Evolutionary conservation across 2,329 filamentous ascomycete species (phyloP), one percentile per base, ranked within the genome.

Genomic region (Seiridium unicorne): DNA sequence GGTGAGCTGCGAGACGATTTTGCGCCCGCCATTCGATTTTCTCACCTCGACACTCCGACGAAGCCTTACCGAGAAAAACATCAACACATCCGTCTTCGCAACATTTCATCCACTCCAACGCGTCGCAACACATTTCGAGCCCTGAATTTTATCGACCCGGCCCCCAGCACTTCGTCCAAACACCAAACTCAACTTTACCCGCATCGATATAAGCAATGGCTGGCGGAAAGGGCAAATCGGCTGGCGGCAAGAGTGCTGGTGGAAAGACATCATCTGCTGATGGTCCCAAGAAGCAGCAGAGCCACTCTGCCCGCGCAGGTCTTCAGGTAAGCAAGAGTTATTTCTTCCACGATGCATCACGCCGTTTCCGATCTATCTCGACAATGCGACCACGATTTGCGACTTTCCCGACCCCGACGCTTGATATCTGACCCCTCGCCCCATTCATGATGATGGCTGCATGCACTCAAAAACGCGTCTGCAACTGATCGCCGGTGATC

Each of bases 241-340:
- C 89, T 69, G 93, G 93, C 71, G 93, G 93, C 74, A 97, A 73
- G 71, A 73, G 71, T 59, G 72, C 71, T 5, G 72, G 72, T 59
- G 72, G 72, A 54, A 74, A 74, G 70, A 73, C 71, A 44, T 70
- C 68, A 13, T 64, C 68, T 66, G 86, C 84, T 71, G 89, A 88
- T 67, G 85, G 84, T 59, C 81, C 88, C 75, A 91, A 91, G 82
- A 97, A 97, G 83, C 89, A 91, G 74, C 91, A 96, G 81, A 96
- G 95, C 81, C 93, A 97, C 83, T 97, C 93, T 71, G 92, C 92
- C 73, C 93, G 95, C 78, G 93, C 93, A 76, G 93, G 93, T 75
- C 86, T 97, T 69, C 93, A 97, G 90, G 93, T 97, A 84, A 84
- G 91, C 57, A 51, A 5, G 31, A 8, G 10, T n/a, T 8, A 36